Evolutionary conservation across 2,329 filamentous ascomycete genomes (phyloP).

Genomic region (Thelonectria rubi): DNA sequence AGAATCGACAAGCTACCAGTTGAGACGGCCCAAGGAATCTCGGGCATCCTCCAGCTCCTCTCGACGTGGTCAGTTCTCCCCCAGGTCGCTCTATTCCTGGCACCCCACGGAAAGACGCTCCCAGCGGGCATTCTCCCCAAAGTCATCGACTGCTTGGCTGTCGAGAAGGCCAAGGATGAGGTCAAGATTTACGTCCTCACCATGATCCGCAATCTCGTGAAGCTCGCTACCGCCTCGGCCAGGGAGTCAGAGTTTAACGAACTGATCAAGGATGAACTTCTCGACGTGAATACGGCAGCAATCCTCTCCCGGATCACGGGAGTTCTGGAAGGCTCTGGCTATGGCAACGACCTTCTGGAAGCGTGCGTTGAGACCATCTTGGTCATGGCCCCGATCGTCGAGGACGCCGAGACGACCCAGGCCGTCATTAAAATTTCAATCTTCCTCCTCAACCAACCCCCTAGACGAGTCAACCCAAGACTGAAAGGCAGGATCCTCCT

Average conservation of each 20-base stretch:
- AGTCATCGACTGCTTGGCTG: slow-evolving; percentile 75
- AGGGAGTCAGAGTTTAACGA: slow-evolving; percentile 66
- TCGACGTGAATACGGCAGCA: slow-evolving; percentile 65
- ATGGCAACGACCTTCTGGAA: slow-evolving; percentile 79
- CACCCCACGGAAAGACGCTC: slow-evolving; percentile 48
- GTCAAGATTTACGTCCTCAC: slow-evolving; percentile 85
- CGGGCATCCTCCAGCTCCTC: slow-evolving; percentile 82
- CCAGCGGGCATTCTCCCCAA: slow-evolving; percentile 73
- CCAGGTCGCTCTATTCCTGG: slow-evolving; percentile 73
- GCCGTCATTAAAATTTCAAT: slow-evolving; percentile 82
- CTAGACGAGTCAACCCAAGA: slow-evolving; percentile 80
- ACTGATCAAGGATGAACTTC: slow-evolving; percentile 63
- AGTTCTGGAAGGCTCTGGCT: slow-evolving; percentile 68
- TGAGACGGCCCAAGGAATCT: slow-evolving; percentile 91
- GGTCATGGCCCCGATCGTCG: slow-evolving; percentile 75
- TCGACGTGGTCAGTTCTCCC: slow-evolving; percentile 79
- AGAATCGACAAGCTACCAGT: slow-evolving; percentile 79
- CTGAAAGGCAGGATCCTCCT: slow-evolving; percentile 83
- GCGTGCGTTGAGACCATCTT: slow-evolving; percentile 82
- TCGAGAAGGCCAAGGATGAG: slow-evolving; percentile 81
- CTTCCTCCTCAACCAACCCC: slow-evolving; percentile 85
- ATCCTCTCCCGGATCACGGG: slow-evolving; percentile 74
- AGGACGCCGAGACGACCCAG: slow-evolving; percentile 73
- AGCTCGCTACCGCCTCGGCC: slow-evolving; percentile 64
- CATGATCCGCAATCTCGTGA: slow-evolving; percentile 76